Base-by-base conservation (phyloP, 306 rosid species). In the Gastrolobium bilobum region DNA sequence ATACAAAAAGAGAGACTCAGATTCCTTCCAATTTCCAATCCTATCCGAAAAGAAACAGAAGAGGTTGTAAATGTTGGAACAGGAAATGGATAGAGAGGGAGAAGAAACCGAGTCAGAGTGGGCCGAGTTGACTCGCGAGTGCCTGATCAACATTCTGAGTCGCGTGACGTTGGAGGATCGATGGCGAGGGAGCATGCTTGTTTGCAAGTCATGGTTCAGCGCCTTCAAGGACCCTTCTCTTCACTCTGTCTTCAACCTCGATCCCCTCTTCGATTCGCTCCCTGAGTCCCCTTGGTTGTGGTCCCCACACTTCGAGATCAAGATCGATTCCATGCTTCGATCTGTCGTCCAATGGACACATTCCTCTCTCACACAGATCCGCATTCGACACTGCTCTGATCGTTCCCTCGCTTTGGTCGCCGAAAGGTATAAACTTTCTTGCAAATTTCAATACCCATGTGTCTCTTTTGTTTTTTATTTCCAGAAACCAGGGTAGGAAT, bases 121-220 rank as follows among this genome's bases (percentile, higher is more conserved):
- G 99, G 77, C 88, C 72, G 97, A 91, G 86, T 78, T 95, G 88
- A 92, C 96, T 76, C 87, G 66, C 7, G 97, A 88, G 72, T 91
- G 92, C 71, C 95, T 95, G 57, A 61, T 79, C 81, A 86, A 87
- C 87, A 89, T 95, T 87, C 81, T 95, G 60, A 76, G 88, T 14
- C 97, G 97, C 9, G 93, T 95, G 78, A 60, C 82, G 87, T 10
- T 80, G 3, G 87, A 86, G 77, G 90, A 91, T 10, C 96, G 89
- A 57, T 95, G 97, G 96, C 89, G 81, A 8, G 89, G 94, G 2
- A 68, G 91, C 70, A 87, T 90, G 91, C 65, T 95, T 2, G 91
- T 88, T 4, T 92, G 93, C 96, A 92, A 92, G 72, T 78, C 91
- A 4, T 91, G 99, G 99, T 42, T 82, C 54, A 85, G 59, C 42